A percentile compares a stretch with the other conserved stretches of the same genome.
Conservation (phyloP, 495 filamentous ascomycete genomes). For the Neurospora sp. region DNA sequence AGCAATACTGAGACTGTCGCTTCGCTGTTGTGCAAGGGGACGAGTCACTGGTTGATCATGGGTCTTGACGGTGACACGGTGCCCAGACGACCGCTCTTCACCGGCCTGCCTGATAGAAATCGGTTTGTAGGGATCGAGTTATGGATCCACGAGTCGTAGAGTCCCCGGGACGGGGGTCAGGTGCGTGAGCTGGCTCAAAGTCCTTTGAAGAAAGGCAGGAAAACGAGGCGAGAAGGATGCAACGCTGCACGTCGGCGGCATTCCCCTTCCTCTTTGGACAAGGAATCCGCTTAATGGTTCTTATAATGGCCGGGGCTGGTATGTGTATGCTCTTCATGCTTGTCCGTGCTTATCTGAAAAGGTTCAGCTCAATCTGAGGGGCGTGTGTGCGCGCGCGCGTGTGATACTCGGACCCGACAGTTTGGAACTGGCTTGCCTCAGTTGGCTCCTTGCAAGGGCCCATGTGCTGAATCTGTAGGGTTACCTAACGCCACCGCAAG, state of each 20-base stretch:
- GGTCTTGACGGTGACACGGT: not conserved
- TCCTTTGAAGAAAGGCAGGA: not conserved
- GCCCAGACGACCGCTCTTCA: not conserved
- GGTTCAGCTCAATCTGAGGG: not conserved
- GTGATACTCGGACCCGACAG: slow-evolving; percentile 5
- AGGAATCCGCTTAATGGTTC: not conserved
- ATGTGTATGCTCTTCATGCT: not conserved
- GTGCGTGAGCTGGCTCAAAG: not conserved
- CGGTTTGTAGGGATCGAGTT: not conserved
- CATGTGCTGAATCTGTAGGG: not conserved
- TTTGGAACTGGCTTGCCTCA: slow-evolving; percentile 7
- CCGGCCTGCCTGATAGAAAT: not conserved
- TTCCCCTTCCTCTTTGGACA: not conserved
- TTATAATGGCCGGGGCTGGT: not conserved
- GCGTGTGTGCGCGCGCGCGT: not conserved
- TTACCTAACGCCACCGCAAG: not conserved
- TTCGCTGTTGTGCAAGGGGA: not conserved
- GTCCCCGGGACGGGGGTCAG: not conserved
- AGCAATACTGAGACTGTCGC: not conserved
- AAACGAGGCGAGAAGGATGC: not conserved
- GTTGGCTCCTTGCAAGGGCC: not conserved
- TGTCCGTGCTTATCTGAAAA: not conserved
- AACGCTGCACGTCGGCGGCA: not conserved
- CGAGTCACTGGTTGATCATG: not conserved
- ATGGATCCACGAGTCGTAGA: not conserved